Evolutionary conservation across 148 eudicot genomes (phyloP).

Genomic region (Vaccinium vitisidaea): DNA sequence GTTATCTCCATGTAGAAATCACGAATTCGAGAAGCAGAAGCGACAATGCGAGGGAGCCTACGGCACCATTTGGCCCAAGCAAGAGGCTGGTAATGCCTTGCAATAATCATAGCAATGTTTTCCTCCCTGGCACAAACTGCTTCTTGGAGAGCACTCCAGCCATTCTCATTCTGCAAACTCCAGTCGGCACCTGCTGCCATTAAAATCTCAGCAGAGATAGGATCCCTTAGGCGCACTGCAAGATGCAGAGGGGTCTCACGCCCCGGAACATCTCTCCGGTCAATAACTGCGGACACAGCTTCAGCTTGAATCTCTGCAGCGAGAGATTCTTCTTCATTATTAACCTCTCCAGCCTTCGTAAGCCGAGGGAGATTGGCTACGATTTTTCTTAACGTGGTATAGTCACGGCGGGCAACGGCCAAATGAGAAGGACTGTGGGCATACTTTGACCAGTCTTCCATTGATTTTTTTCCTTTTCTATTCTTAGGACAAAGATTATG

Average conservation of each 20-base stretch:
- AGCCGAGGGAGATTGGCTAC: constrained; percentile 57
- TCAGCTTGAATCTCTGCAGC: constrained; percentile 80
- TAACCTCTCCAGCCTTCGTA: constrained; percentile 82
- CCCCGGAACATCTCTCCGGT: constrained; percentile 83
- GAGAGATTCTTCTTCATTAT: constrained; percentile 67
- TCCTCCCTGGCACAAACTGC: constrained; percentile 85
- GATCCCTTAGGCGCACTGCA: constrained; percentile 73
- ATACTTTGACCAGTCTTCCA: constrained; percentile 82
- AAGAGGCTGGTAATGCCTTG: constrained; percentile 82
- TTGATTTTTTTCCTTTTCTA: constrained; percentile 18
- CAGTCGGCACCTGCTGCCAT: constrained; percentile 96
- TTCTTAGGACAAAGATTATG: constrained; percentile 16
- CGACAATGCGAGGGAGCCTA: constrained; percentile 90
- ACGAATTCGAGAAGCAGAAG: constrained; percentile 70
- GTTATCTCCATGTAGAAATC: constrained; percentile 97
- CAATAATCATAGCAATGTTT: constrained; percentile 87
- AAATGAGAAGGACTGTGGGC: constrained; percentile 76
- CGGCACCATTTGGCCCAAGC: constrained; percentile 99
- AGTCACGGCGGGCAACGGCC: constrained; percentile 66
- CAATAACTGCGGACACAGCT: constrained; percentile 63
- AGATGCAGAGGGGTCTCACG: constrained; percentile 93
- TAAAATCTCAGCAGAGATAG: constrained; percentile 68
- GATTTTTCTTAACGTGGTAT: constrained; percentile 45
- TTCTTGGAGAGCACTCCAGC: constrained; percentile 97
- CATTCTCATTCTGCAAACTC: constrained; percentile 89